Base-by-base conservation (phyloP, 2,329 filamentous ascomycete genomes). In the Aspergillus caelatus region DNA sequence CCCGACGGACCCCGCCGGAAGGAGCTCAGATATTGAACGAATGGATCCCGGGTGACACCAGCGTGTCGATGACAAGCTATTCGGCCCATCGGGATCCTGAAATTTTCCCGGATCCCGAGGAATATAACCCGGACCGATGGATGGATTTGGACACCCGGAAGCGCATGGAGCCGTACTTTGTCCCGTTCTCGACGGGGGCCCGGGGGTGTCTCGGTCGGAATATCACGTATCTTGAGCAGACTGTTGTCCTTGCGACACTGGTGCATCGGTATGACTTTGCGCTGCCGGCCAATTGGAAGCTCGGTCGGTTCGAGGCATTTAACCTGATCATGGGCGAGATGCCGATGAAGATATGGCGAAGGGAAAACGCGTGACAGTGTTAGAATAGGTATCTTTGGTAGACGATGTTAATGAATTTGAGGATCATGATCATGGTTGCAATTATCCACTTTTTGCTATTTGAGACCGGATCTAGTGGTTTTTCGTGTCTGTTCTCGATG, bases 251-350 rank as follows among this genome's bases (percentile, higher is more conserved):
- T n/a, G 81, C 80, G 1, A 77, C 76, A 0, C 65, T 83, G 21
- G 72, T 84, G 2, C 78, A 81, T 65, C 71, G 79, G 4, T 83
- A 81, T 60, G 76, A 82, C 21, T 80, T 82, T 72, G 72, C 70
- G 2, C 62, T 80, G 34, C 70, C 73, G 2, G 54, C 55, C 46
- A 70, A 71, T 0, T 80, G 75, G 72, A 68, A 73, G 56, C 63
- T 71, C 9, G 55, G 68, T 30, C 60, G 74, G 19, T 57, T 62
- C 53, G 66, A 70, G 48, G 63, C 65, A 4, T 67, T 70, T 32
- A 70, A 66, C 58, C 41, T 67, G 14, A 48, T 67, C 21, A 30
- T 67, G 41, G 62, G 65, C 1, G 67, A 67, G 21, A 67, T 70
- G 65, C 68, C 68, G 32, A 62, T 64, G 10, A 63, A 60, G 21